Evolutionary conservation across 371 early-diverging fungal species (phyloP).

Genomic region (Rhizopus arrhizus): DNA sequence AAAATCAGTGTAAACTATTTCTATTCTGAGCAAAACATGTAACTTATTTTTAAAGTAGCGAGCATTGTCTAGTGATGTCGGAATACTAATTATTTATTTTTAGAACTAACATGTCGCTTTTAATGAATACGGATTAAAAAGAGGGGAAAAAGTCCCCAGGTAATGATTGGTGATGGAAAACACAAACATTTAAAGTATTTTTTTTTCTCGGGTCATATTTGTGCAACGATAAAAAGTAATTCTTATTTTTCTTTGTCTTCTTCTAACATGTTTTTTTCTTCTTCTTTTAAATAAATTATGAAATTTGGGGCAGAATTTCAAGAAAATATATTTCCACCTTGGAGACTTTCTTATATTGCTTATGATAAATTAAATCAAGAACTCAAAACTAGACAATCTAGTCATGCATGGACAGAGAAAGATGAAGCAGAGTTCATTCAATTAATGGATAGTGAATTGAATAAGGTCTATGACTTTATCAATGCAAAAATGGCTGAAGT

Average conservation of each 20-base stretch:
- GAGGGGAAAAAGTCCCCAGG: no score
- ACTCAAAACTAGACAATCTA: slow-evolving; percentile 62
- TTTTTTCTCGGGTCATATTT: not conserved
- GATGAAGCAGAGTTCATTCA: slow-evolving; percentile 82
- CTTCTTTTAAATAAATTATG: slow-evolving; percentile 28
- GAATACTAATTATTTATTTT: no score
- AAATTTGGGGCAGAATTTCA: slow-evolving; percentile 52
- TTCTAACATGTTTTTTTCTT: slow-evolving; percentile 7
- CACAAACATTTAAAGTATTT: not conserved
- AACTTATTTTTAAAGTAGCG: no score
- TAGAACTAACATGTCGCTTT: no score
- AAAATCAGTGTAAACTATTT: no score
- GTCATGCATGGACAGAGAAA: slow-evolving; percentile 63
- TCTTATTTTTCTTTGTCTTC: slow-evolving; percentile 16
- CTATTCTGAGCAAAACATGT: no score
- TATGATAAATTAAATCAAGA: slow-evolving; percentile 87
- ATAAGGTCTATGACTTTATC: slow-evolving; percentile 82
- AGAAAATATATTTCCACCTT: slow-evolving; percentile 56
- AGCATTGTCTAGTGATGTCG: no score
- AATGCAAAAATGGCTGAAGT: slow-evolving; percentile 89
- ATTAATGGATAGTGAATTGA: slow-evolving; percentile 84
- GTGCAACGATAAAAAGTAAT: not conserved
- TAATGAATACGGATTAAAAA: no score
- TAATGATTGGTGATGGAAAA: no score
- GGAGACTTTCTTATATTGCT: slow-evolving; percentile 91